Conservation (phyloP, 257 asterid genomes). For the Nicotiana sylvestris region DNA sequence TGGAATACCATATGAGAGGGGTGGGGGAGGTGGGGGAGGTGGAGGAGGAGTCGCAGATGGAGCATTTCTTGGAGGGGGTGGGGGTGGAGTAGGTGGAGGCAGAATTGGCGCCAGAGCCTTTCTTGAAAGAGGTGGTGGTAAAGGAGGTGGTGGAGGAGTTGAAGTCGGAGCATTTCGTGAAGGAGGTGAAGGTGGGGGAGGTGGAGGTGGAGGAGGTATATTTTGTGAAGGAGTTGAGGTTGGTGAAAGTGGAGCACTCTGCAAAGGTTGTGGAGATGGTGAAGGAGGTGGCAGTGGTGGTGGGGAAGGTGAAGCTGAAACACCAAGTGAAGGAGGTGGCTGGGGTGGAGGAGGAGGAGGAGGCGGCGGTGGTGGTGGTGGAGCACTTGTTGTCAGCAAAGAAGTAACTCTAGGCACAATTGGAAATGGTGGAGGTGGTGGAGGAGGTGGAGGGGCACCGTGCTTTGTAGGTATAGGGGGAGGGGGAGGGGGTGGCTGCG, state of each 20-base stretch:
- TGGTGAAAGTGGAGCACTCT: conserved; percentile 1
- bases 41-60: neutral
- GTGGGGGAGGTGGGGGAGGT: conserved; percentile 11
- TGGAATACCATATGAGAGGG: neutral
- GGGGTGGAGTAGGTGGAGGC: neutral
- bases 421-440: conserved; percentile 15
- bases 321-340: conserved; percentile 17
- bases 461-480: conserved; percentile 23
- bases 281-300: conserved; percentile 27
- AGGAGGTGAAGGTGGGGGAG: conserved; percentile 18
- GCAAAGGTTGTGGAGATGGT: conserved; percentile 14
- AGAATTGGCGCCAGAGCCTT: neutral
- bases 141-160: conserved; percentile 29
- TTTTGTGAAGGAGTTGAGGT: conserved; percentile 42
- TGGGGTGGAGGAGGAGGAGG: conserved; percentile 34
- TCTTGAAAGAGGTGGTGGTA: neutral
- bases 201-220: conserved; percentile 37
- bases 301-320: conserved; percentile 8
- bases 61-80: neutral
- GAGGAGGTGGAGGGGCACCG: conserved; percentile 7
- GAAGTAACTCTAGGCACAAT: neutral
- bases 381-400: conserved; percentile 6
- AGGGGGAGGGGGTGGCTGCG: conserved; percentile 28
- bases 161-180: conserved; percentile 30
- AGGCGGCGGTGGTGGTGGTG: conserved; percentile 19